phyloP scores from a whole-genome alignment of 1,284 basidiomycete genomes.

The Cronartium ribicola region DNA sequence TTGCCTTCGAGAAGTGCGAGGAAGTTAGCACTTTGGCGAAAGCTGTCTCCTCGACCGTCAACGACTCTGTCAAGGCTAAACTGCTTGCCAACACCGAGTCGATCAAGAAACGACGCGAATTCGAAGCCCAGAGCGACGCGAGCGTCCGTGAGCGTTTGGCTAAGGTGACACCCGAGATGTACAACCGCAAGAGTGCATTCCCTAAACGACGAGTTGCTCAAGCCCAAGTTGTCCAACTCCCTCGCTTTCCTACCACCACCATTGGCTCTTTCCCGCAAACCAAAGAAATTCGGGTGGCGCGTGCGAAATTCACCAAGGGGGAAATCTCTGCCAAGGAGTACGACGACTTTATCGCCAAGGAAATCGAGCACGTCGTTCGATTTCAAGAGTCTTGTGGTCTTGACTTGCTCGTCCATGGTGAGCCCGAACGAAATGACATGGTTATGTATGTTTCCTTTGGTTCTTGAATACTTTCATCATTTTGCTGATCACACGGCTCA shows the following conservation, averaged over 20 bases:
- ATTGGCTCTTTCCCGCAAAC: conserved; percentile 86
- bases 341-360: conserved; percentile 97
- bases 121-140: conserved; percentile 91
- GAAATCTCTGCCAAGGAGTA: conserved; percentile 85
- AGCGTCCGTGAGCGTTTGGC: conserved; percentile 92
- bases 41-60: conserved; percentile 59
- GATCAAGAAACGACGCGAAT: conserved; percentile 91
- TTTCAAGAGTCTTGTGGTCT: conserved; percentile 96
- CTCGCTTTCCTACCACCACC: conserved; percentile 97
- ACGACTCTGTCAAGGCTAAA: conserved; percentile 61
- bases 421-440: conserved; percentile 63
- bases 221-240: conserved; percentile 80
- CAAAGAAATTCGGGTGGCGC: conserved; percentile 95
- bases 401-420: conserved; percentile 97
- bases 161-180: conserved; percentile 79
- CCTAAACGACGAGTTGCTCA: conserved; percentile 81
- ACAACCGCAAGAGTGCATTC: conserved; percentile 88
- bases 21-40: conserved; percentile 87
- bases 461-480: conserved; percentile 25
- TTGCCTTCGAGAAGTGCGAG: conserved; percentile 90
- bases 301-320: conserved; percentile 88
- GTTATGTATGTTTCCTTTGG: conserved; percentile 45
- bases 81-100: conserved; percentile 84
- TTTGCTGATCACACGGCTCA: not conserved
- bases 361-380: conserved; percentile 86